Evolutionary conservation across 176 grass and related monocot genomes (phyloP), one percentile per base, ranked within the genome.

Genomic region (Areca catechu): DNA sequence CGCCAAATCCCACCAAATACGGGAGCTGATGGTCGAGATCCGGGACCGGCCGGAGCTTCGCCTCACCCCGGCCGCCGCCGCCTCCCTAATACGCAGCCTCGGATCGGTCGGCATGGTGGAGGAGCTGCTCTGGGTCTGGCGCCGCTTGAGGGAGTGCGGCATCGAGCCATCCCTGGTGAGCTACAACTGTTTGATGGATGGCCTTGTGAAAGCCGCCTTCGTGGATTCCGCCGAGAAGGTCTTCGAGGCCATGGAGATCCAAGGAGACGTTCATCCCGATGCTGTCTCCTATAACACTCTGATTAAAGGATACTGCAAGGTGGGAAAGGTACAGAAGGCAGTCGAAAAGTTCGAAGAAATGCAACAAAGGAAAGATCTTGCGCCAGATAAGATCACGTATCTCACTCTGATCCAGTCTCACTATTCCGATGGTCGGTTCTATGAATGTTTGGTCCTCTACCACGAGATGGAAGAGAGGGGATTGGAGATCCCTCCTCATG

Each of bases 181-280:
- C 59, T 97, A 82, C 80, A 97, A 88, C 80, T 91, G 81, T 82
- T 83, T 97, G 54, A 70, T 97, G 49, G 83, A 97, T 12, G 83
- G 86, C 18, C 72, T 97, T 5, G 78, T 97, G 7, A 97, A 88
- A 24, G 74, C 78, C 1, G 73, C 68, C 53, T 85, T 82, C 15
- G 69, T 91, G 4, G 83, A 88, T 55, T 91, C 92, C 0, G 92
- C 86, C 54, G 50, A 85, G 77, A 91, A 73, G 30, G 80, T 97
- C 76, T 97, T 97, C 67, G 71, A 82, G 59, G 84, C 79, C 50
- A 91, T 97, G 92, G 71, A 74, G 76, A 80, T 4, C 54, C 79
- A 43, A 75, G 15, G 34, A 14, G 10, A 43, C 7, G 71, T 88
- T 20, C 55, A 66, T 1, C 92, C 83, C 0, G 83, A 91, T 60